A percentile compares a stretch with the other conserved stretches of the same genome.
phyloP scores from a whole-genome alignment of 2,329 filamentous ascomycete species.

The Chrysoporthe austroafricana region DNA sequence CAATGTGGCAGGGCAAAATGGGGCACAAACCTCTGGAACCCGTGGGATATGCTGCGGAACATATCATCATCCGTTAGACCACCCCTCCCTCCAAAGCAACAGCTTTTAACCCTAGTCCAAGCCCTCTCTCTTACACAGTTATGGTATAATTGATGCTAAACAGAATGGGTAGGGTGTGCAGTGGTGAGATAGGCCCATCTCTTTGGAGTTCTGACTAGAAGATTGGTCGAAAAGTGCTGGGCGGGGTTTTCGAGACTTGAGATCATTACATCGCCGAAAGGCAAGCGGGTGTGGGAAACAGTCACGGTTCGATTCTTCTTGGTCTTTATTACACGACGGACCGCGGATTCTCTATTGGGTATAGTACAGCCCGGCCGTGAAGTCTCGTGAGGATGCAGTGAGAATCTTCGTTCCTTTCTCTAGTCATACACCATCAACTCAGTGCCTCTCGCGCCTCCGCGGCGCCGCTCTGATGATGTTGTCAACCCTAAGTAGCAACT shows the following conservation, averaged over 20 bases:
- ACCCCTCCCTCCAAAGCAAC: no score
- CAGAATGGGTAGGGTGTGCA: no score
- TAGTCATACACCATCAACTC: slow-evolving; percentile 33
- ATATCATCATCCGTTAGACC: no score
- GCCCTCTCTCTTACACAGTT: no score
- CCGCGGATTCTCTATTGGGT: slow-evolving; percentile 28
- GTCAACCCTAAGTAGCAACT: slow-evolving; percentile 91
- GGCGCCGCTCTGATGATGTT: slow-evolving; percentile 97
- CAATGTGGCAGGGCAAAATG: no score
- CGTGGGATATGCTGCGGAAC: no score
- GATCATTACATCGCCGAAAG: not conserved
- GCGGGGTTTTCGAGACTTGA: no score
- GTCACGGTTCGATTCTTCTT: not conserved
- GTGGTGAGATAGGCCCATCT: no score
- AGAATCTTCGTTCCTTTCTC: slow-evolving; percentile 3
- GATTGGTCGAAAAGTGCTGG: not conserved
- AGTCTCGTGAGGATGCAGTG: not conserved
- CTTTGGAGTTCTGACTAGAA: no score
- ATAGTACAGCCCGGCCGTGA: slow-evolving; percentile 29
- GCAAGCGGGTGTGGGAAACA: not conserved
- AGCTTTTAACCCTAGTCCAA: no score
- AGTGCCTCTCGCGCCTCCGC: slow-evolving; percentile 77
- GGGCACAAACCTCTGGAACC: no score
- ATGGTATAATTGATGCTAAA: no score
- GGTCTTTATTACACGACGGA: slow-evolving; percentile 27